Base-by-base conservation (phyloP, 306 rosid species). In the Castanospermum australe region DNA sequence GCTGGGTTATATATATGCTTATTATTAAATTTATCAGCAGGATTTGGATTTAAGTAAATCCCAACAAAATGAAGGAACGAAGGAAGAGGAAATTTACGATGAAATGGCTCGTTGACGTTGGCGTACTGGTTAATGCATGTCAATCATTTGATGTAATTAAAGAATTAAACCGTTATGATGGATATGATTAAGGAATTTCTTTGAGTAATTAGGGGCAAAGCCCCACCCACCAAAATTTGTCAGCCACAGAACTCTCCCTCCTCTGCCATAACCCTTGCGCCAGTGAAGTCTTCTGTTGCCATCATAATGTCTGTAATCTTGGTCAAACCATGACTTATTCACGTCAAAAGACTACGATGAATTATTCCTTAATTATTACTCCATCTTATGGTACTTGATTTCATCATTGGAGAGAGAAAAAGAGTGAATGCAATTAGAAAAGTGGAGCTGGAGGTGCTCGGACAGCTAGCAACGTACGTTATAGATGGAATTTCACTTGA, bases 161-260 rank as follows among this genome's bases (percentile, higher is more conserved):
- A 63, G 74, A 25, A 42, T 44, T 50, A 56, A 57, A 39, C 45
- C 42, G 56, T 65, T 76, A 51, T n/a, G n/a, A 71, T 74, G 52
- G 47, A 71, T 51, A 82, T 85, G 79, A 83, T 85, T 75, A 83
- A 57, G 68, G 57, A 14, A 54, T 50, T n/a, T n/a, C n/a, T n/a
- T n/a, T 6, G 74, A 84, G 86, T 82, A 78, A 83, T 86, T 79
- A 76, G 38, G 69, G 7, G 36, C 42, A 44, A 73, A 33, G 68
- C 32, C 77, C 78, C 72, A 86, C 82, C 90, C 90, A 91, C 88
- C 89, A 77, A 62, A 66, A 74, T 32, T 86, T 82, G 84, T 69
- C 51, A 22, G 32, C 0, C 38, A 42, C 57, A 61, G n/a, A 41
- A 64, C 32, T n/a, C n/a, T n/a, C 42, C 71, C 5, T 70, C 41